These are phyloP conservation scores for Candida argentea DNA, from an alignment of 805 yeast species.

Conservation along the genomic window DNA sequence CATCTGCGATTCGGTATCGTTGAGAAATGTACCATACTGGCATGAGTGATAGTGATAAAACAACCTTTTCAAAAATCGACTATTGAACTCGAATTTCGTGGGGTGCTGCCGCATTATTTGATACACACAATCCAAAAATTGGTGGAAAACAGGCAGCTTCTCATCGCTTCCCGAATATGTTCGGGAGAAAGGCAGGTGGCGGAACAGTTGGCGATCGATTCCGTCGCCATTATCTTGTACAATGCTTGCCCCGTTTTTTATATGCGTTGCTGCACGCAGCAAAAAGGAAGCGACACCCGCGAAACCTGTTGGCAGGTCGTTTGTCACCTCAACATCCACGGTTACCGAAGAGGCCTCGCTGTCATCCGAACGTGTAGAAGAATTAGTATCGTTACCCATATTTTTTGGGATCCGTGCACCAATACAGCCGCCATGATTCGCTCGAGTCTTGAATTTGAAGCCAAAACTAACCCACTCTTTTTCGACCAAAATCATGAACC, in stretches of 20 bases:
- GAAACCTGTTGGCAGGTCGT: background rate
- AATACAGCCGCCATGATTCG: constrained; percentile 57
- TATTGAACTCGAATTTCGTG: constrained; percentile 71
- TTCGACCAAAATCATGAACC: constrained; percentile 77
- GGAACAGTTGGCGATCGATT: constrained; percentile 21
- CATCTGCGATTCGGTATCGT: constrained; percentile 59
- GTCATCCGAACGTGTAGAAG: constrained; percentile 1
- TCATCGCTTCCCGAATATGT: constrained; percentile 29
- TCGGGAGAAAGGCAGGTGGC: too few species aligned
- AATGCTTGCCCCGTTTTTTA: constrained; percentile 27
- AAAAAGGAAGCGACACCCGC: constrained; percentile 24
- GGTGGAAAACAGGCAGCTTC: constrained; percentile 84
- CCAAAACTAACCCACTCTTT: constrained; percentile 97
- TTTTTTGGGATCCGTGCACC: constrained; percentile 24
- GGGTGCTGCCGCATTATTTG: constrained; percentile 72
- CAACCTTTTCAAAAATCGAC: constrained; percentile 72
- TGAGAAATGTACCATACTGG: constrained; percentile 86
- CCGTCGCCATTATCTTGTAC: constrained; percentile 12
- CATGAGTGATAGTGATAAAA: constrained; percentile 87
- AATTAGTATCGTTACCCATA: constrained; percentile 8
- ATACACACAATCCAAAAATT: constrained; percentile 81
- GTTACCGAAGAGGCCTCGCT: constrained; percentile 7
- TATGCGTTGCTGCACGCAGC: constrained; percentile 31
- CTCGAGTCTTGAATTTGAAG: constrained; percentile 75
- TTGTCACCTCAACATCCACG: background rate